Evolutionary conservation across 2,329 filamentous ascomycete genomes (phyloP).

Genomic region (Teratosphaeria pseudoeucalypti): DNA sequence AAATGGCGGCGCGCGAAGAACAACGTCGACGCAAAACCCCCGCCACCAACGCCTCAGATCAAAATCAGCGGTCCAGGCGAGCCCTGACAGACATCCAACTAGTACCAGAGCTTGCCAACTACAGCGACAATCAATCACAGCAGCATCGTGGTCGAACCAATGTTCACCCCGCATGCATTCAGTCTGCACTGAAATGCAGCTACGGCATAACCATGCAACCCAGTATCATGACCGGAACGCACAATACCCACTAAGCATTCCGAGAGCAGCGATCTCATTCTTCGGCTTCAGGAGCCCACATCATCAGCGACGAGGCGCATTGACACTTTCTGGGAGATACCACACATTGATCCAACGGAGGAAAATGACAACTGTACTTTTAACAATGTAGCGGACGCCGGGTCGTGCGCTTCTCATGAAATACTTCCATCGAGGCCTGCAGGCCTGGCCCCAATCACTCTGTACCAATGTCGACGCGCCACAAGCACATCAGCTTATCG

Average conservation of each 20-base stretch:
- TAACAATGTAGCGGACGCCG: not conserved
- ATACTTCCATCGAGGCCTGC: not conserved
- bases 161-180: not conserved
- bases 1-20: slow-evolving; percentile 26
- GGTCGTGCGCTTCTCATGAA: not conserved
- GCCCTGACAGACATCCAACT: slow-evolving; percentile 11
- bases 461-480: slow-evolving; percentile 30
- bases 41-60: slow-evolving; percentile 28
- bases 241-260: not conserved
- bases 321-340: not conserved
- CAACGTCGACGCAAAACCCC: slow-evolving; percentile 23
- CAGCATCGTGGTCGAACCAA: not conserved
- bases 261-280: not conserved
- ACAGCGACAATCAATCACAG: not conserved
- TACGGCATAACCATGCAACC: not conserved
- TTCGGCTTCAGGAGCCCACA: not conserved
- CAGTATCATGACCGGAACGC: not conserved
- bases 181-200: not conserved
- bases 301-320: not conserved
- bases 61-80: slow-evolving; percentile 30
- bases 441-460: not conserved
- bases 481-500: slow-evolving; percentile 59
- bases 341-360: not conserved
- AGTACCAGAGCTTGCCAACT: not conserved
- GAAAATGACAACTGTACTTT: not conserved